Evolutionary conservation across 1,284 basidiomycete genomes (phyloP), one percentile per base, ranked within the genome.

Genomic region (Erythrobasidium hasegawianum): DNA sequence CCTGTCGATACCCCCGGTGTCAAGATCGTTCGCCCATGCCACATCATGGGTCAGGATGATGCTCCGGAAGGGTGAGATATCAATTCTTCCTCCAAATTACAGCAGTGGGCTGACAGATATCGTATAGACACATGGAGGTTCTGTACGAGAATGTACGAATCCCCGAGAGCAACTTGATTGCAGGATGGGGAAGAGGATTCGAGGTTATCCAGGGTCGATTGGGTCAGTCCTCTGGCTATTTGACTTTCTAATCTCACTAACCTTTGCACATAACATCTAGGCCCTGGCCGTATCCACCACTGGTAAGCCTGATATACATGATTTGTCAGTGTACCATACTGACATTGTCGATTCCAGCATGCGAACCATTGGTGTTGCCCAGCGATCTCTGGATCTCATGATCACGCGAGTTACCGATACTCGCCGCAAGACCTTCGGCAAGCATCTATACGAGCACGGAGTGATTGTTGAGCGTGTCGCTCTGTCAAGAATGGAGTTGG

Each of bases 121-220:
- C n/a, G n/a, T n/a, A n/a, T 29, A 67, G 95, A 0, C 95, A 98
- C 76, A 96, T 88, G 75, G 95, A 98, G 79, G 83, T 98, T 64
- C 84, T 89, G 68, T 98, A 97, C 74, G 88, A 95, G 24, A 90
- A 96, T 74, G 95, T 97, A 26, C 85, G 90, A 45, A 87, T 97
- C 9, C 92, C 91, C 1, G 75, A 89, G 61, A 79, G 79, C 67
- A 93, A 95, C 77, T 77, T 97, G 43, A 85, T 97, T 14, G 84
- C 90, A 43, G 93, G 93, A 16, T 93, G 94, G 87, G 95, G 96
- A 14, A 83, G 83, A 70, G 71, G 73, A 1, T 73, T 71, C 50
- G 70, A 91, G 85, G 96, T 98, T 73, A 93, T 97, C 71, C 95
- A 97, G 84, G 95, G 94, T 39, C 87, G 95, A 73, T 86, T 98